Evolutionary conservation across 495 filamentous ascomycete species (phyloP).

Genomic region (Bryoglossum gracile): DNA sequence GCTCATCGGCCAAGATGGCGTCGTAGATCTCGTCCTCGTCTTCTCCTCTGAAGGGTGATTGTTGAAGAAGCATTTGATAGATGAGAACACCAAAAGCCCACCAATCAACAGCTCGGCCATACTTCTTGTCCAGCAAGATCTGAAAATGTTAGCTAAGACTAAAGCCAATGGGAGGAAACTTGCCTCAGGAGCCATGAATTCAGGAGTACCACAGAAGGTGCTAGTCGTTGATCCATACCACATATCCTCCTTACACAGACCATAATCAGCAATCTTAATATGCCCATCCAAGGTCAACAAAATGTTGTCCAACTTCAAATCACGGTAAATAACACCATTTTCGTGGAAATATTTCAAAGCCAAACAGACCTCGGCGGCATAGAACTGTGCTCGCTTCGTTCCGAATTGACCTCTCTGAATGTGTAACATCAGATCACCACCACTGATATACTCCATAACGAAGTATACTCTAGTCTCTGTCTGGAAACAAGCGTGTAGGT

Average conservation of each 20-base stretch:
- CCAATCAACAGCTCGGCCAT: constrained; percentile 98
- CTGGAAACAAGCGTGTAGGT: constrained; percentile 97
- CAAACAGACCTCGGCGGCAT: constrained; percentile 94
- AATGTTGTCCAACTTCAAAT: constrained; percentile 99
- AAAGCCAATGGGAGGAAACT: constrained; percentile 19
- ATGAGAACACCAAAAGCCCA: constrained; percentile 99
- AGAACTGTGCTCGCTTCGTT: constrained; percentile 96
- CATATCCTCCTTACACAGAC: constrained; percentile 99
- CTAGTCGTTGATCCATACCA: constrained; percentile 96
- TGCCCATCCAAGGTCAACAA: constrained; percentile 92
- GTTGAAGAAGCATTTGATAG: constrained; percentile 99
- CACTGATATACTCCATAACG: constrained; percentile 99
- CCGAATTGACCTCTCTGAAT: constrained; percentile 97
- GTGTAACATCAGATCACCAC: constrained; percentile 98
- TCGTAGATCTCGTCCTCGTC: constrained; percentile 99
- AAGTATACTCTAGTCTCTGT: constrained; percentile 98
- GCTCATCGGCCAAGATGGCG: constrained; percentile 95
- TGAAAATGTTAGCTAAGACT: constrained; percentile 31
- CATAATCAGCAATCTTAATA: constrained; percentile 98
- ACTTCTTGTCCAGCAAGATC: constrained; percentile 98
- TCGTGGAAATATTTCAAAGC: constrained; percentile 99
- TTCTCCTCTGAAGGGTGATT: constrained; percentile 97
- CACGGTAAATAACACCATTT: constrained; percentile 98
- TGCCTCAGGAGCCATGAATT: constrained; percentile 99
- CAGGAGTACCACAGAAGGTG: constrained; percentile 97